A percentile compares a stretch with the other conserved stretches of the same genome.
These are phyloP conservation scores for Triadica sebifera DNA, from an alignment of 345 rosid species.

Conservation along the genomic window DNA sequence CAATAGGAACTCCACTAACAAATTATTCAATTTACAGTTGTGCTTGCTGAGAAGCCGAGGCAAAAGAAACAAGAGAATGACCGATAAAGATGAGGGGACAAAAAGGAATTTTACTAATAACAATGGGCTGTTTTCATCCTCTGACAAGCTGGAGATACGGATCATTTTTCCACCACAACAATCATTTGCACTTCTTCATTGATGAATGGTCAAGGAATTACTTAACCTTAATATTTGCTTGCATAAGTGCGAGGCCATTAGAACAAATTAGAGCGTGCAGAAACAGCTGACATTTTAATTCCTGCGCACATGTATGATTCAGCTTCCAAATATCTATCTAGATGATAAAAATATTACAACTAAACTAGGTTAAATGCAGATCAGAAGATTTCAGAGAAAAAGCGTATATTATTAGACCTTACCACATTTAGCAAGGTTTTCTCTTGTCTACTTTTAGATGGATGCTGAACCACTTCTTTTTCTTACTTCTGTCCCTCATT, in stretches of 20 bases:
- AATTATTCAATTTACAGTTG: constrained; percentile 38
- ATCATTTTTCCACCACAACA: constrained; percentile 8
- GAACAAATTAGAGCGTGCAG: constrained; percentile 15
- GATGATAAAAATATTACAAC: neutral
- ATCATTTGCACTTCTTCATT: constrained; percentile 3
- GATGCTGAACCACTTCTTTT: constrained; percentile 87
- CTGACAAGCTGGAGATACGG: constrained; percentile 16
- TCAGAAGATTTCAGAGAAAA: neutral
- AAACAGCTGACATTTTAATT: neutral
- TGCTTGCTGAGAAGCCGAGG: constrained; percentile 15
- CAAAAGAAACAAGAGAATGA: constrained; percentile 17
- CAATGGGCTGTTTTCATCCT: constrained; percentile 27
- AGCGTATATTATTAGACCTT: neutral
- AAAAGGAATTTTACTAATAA: constrained; percentile 32
- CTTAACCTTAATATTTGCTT: constrained; percentile 14
- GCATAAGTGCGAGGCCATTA: constrained; percentile 11
- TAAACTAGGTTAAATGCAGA: constrained; percentile 5
- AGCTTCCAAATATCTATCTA: constrained; percentile 12
- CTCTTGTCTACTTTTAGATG: constrained; percentile 81
- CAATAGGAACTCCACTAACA: constrained; percentile 22
- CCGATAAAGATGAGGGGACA: neutral
- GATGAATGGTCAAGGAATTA: neutral
- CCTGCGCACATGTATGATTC: constrained; percentile 5
- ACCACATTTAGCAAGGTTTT: constrained; percentile 70
- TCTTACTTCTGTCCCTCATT: constrained; percentile 54